A percentile compares a stretch with the other conserved stretches of the same genome.
These are phyloP conservation scores for Candida sp. DNA, from an alignment of 1,139 yeast species.

Conservation along the genomic window DNA sequence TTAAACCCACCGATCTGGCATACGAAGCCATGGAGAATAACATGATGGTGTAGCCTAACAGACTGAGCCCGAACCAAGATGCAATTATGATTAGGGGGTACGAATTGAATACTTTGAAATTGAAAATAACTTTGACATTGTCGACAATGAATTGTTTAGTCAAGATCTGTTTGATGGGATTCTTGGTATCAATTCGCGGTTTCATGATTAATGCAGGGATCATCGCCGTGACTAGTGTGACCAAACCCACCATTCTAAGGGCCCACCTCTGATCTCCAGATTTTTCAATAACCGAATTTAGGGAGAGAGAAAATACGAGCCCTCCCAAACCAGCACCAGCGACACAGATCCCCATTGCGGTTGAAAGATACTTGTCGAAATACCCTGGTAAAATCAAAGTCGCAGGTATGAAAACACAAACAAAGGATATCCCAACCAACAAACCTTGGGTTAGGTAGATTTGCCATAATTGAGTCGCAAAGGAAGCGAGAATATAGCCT, in stretches of 20 bases:
- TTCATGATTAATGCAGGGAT: constrained; percentile 35
- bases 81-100: constrained; percentile 42
- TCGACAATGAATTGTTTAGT: constrained; percentile 15
- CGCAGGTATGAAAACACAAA: constrained; percentile 58
- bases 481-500: constrained; percentile 64
- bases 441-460: constrained; percentile 70
- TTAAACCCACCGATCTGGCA: constrained; percentile 57
- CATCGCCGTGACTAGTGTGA: constrained; percentile 39
- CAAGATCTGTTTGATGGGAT: constrained; percentile 20
- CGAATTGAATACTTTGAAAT: constrained; percentile 26
- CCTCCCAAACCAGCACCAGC: constrained; percentile 71
- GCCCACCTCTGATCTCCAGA: constrained; percentile 68
- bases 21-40: constrained; percentile 62
- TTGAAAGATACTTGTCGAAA: constrained; percentile 55
- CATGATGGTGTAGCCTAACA: constrained; percentile 57
- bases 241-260: constrained; percentile 54
- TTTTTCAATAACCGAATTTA: constrained; percentile 44
- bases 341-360: constrained; percentile 59
- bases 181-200: constrained; percentile 38
- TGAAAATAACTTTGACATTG: constrained; percentile 22
- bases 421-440: constrained; percentile 58
- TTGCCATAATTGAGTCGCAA: constrained; percentile 59
- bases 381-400: constrained; percentile 58
- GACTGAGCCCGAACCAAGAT: constrained; percentile 53
- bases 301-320: constrained; percentile 46